Base-by-base conservation (phyloP, 768 basidiomycete genomes). In the Hericium rajendrae region DNA sequence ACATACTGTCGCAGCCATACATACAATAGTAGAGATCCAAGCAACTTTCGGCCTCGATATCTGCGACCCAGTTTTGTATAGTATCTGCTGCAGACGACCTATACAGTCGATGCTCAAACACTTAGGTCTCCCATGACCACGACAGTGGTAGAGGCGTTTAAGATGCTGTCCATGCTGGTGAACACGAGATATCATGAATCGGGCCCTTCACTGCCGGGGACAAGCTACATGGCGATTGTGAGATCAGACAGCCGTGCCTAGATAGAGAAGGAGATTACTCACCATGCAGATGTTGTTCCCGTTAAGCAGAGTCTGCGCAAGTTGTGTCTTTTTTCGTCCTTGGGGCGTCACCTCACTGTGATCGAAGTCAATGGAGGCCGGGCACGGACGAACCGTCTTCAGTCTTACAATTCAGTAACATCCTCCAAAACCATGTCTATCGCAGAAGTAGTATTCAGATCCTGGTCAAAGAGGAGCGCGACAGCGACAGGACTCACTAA, bases 241-340 rank as follows among this genome's bases (percentile, higher is more conserved):
- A 51, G 16, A 51, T 37, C 10, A 22, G 16, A 22, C 20, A 13
- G 16, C 41, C 41, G 28, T 18, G 8, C n/a, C 18, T 22, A 61
- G 50, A 54, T 38, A 26, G 26, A 24, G 6, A 46, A 51, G 2
- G 22, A 52, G 2, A 2, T 26, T 5, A 49, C 61, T 53, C 63
- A 91, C 94, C 86, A 97, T 95, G 68, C 93, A 95, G 43, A 99
- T 97, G 62, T 95, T 94, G 73, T 93, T 95, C 13, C 93, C 93
- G 66, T 95, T 95, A 58, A 95, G 72, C 48, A 95, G 76, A 16
- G 93, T 95, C 72, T 97, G 92, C 2, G 86, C 82, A 11, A 97
- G 78, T 58, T 84, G 80, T 3, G 89, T 97, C 68, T 80, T 82
- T 70, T 88, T 92, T 60, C 75, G 83, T 26, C 88, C 88, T 69